Evolutionary conservation across 2,329 filamentous ascomycete genomes (phyloP).

Genomic region (Neonectria coccinea): DNA sequence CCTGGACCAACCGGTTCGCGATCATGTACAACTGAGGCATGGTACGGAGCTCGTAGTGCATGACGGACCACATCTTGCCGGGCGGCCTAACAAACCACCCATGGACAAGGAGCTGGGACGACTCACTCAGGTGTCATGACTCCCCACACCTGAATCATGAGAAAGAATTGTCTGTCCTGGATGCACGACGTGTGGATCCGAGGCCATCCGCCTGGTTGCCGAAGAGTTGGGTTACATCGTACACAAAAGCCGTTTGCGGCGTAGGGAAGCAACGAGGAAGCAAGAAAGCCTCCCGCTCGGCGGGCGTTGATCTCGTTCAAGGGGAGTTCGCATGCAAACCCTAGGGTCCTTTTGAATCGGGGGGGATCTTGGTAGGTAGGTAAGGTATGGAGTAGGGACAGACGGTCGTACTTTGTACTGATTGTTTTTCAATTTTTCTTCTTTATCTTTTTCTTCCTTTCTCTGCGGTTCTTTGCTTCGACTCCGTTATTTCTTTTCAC

Average conservation of each 20-base stretch:
- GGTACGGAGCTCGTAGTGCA: not conserved
- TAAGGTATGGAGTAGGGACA: not conserved
- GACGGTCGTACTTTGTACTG: not conserved
- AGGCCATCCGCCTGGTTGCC: not conserved
- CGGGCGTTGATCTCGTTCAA: conserved; percentile 1
- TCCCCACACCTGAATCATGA: conserved; percentile 24
- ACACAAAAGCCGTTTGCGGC: not conserved
- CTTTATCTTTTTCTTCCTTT: not conserved
- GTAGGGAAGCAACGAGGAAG: not conserved
- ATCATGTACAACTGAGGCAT: conserved; percentile 4
- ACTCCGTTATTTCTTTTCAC: not conserved
- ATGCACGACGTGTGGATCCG: not conserved
- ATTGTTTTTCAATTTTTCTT: not conserved
- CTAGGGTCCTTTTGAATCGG: conserved; percentile 14
- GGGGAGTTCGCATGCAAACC: conserved; percentile 10
- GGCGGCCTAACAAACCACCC: not conserved
- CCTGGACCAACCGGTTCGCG: conserved; percentile 19
- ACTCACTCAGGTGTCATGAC: conserved; percentile 20
- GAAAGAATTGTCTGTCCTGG: conserved; percentile 2
- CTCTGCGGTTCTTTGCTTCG: not conserved
- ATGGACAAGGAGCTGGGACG: conserved; percentile 7
- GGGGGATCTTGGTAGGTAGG: not conserved
- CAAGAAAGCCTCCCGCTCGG: conserved; percentile 1
- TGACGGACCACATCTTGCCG: conserved; percentile 8
- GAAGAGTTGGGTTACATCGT: conserved; percentile 4